phyloP scores from a whole-genome alignment of 2,329 filamentous ascomycete genomes.

The Lojkania enalia region DNA sequence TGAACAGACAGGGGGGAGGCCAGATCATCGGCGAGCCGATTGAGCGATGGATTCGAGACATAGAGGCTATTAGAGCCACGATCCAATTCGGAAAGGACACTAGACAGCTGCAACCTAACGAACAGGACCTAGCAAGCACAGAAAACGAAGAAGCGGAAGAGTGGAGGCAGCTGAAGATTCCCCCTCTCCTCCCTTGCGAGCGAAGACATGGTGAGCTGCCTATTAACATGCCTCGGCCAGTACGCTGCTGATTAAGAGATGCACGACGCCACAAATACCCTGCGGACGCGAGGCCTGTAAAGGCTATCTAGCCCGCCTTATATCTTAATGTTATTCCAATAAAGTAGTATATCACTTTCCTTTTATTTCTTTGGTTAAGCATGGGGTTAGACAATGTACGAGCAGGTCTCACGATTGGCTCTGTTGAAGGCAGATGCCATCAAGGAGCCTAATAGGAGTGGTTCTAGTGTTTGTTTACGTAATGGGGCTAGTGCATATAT shows the following conservation, averaged over 20 bases:
- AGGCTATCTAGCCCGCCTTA: slow-evolving; percentile 3
- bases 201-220: neutral
- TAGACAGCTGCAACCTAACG: neutral
- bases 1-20: slow-evolving; percentile 13
- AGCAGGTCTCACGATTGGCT: slow-evolving; percentile 21
- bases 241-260: slow-evolving; percentile 12
- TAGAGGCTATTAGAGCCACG: slow-evolving; percentile 2
- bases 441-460: too few species aligned
- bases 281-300: slow-evolving; percentile 12
- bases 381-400: slow-evolving; percentile 16
- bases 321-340: too few species aligned
- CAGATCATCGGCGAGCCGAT: slow-evolving; percentile 12
- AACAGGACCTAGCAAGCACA: neutral
- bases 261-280: slow-evolving; percentile 10
- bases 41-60: slow-evolving; percentile 2
- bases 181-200: neutral
- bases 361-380: slow-evolving; percentile 22
- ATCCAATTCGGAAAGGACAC: slow-evolving; percentile 3
- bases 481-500: too few species aligned
- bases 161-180: slow-evolving; percentile 1
- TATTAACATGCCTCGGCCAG: slow-evolving; percentile 12
- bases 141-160: slow-evolving; percentile 3
- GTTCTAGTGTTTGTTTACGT: too few species aligned
- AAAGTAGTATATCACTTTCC: slow-evolving; percentile 10
- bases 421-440: too few species aligned